phyloP scores from a whole-genome alignment of 2,329 filamentous ascomycete genomes.

The Penicillium sp. region DNA sequence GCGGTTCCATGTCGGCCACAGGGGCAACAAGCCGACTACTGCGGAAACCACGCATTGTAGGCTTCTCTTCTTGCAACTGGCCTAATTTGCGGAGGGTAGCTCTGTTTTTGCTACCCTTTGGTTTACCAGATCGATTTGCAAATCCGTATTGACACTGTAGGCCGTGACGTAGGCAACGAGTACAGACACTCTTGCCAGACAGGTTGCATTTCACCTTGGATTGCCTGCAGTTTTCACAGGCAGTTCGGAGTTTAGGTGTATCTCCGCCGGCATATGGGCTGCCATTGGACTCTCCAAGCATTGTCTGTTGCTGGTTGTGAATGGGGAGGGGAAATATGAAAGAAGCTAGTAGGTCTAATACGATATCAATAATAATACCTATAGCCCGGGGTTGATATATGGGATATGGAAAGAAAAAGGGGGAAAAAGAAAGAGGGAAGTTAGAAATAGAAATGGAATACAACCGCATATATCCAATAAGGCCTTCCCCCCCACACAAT shows the following conservation, averaged over 20 bases:
- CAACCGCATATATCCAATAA: conserved; percentile 10
- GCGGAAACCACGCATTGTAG: conserved; percentile 19
- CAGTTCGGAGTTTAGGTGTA: conserved; percentile 37
- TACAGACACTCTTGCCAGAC: conserved; percentile 37
- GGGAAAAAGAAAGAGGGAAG: neutral
- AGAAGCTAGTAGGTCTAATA: neutral
- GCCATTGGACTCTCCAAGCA: conserved; percentile 29
- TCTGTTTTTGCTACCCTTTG: conserved; percentile 41
- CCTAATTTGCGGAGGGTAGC: conserved; percentile 38
- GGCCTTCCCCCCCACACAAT: conserved; percentile 3
- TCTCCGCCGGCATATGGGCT: conserved; percentile 25
- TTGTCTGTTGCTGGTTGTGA: conserved; percentile 9
- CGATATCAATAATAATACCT: neutral
- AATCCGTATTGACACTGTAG: conserved; percentile 39
- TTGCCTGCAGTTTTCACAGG: conserved; percentile 41
- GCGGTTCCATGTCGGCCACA: conserved; percentile 13
- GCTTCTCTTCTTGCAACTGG: conserved; percentile 34
- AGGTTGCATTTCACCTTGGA: conserved; percentile 42
- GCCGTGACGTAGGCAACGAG: conserved; percentile 39
- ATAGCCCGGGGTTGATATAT: neutral
- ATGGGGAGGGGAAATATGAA: neutral
- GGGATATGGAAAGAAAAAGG: neutral
- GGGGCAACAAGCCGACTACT: conserved; percentile 13
- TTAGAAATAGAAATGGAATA: conserved; percentile 1
- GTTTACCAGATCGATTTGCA: conserved; percentile 41